These are phyloP conservation scores for Favolaschia claudopus DNA, from an alignment of 768 basidiomycete genomes.

Conservation along the genomic window DNA sequence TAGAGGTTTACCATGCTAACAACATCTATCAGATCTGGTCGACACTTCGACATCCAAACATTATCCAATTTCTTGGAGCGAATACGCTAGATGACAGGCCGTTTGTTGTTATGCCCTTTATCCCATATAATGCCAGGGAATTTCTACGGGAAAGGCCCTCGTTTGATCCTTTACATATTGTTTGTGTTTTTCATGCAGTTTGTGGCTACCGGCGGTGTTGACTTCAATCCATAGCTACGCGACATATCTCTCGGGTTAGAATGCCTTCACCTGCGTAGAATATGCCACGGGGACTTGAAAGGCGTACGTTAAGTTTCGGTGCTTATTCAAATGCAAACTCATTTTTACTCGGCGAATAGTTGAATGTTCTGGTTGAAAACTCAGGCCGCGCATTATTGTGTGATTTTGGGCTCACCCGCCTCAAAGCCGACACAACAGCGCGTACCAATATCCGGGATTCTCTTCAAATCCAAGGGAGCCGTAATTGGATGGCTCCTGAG, in stretches of 20 bases:
- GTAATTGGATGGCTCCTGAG: neutral
- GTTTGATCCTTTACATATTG: slow-evolving; percentile 9
- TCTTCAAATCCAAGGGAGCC: neutral
- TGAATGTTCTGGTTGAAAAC: slow-evolving; percentile 10
- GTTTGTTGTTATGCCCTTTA: slow-evolving; percentile 13
- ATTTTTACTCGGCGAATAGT: neutral
- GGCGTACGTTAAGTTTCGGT: neutral
- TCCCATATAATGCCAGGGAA: slow-evolving; percentile 10
- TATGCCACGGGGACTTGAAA: slow-evolving; percentile 15
- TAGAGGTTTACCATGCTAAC: neutral
- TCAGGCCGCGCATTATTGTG: slow-evolving; percentile 2
- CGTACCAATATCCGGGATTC: neutral
- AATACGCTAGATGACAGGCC: slow-evolving; percentile 22
- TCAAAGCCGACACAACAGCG: neutral
- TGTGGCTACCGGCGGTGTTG: too few species aligned
- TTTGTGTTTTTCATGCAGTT: neutral
- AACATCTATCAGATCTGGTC: slow-evolving; percentile 19
- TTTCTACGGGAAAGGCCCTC: neutral
- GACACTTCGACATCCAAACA: slow-evolving; percentile 22
- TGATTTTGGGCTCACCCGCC: slow-evolving; percentile 1
- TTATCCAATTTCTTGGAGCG: slow-evolving; percentile 24
- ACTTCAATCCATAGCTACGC: slow-evolving; percentile 2
- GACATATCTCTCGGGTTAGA: slow-evolving; percentile 7
- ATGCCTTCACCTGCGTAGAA: neutral
- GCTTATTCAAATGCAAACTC: neutral